Percentiles rank a stretch among this genome's conserved stretches.
Evolutionary conservation across 1,284 basidiomycete genomes (phyloP).

Genomic region (Pseudomicrostroma phylloplanum): DNA sequence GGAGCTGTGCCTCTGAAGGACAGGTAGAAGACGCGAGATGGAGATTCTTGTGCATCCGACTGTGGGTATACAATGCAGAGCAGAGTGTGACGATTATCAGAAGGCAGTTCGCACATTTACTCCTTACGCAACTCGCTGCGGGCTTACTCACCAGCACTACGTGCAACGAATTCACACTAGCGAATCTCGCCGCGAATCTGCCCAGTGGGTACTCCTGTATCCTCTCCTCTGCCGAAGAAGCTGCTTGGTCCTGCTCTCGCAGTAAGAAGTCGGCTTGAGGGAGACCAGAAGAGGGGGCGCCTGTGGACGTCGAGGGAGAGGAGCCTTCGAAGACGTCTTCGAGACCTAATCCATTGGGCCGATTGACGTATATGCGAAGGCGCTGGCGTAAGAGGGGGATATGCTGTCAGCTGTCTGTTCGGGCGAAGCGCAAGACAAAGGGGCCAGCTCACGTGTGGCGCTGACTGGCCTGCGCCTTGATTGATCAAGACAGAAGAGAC

Average conservation of each 20-base stretch:
- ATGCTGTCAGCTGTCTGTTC: neutral
- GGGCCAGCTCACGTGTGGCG: neutral
- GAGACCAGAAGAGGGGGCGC: neutral
- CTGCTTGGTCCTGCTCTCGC: neutral
- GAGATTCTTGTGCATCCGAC: neutral
- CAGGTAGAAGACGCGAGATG: neutral
- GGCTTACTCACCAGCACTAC: neutral
- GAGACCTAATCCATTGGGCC: conserved; percentile 1
- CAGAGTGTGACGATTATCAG: neutral
- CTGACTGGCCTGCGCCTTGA: neutral
- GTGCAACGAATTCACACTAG: neutral
- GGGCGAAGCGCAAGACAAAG: neutral
- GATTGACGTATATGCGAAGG: conserved; percentile 3
- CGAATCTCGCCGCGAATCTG: neutral
- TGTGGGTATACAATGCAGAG: neutral
- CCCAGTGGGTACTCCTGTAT: conserved; percentile 5
- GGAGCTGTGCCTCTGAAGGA: conserved; percentile 6
- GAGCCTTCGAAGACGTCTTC: conserved; percentile 2
- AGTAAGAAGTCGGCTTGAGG: conserved; percentile 6
- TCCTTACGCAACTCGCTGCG: neutral
- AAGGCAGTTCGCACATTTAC: neutral
- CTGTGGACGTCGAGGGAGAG: neutral
- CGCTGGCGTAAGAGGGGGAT: neutral
- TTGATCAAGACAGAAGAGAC: conserved; percentile 3
- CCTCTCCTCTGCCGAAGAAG: neutral